A percentile compares a stretch with the other conserved stretches of the same genome.
phyloP scores from a whole-genome alignment of 139 green algal species.

The Auxenochlorella pyrenoidosa region DNA sequence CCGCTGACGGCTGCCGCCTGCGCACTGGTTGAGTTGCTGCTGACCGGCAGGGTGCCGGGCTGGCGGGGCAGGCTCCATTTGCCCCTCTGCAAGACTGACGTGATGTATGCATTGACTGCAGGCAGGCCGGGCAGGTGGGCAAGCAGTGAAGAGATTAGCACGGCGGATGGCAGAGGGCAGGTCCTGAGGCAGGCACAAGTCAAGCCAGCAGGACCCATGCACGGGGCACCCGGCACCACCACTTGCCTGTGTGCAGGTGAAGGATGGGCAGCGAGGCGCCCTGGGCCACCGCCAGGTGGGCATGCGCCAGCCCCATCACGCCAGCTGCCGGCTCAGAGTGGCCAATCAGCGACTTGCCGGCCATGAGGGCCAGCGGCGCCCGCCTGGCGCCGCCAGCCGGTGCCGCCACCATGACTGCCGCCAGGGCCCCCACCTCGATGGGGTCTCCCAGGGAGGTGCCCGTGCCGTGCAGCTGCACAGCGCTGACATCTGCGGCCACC shows the following conservation, averaged over 20 bases:
- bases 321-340: conserved; percentile 65
- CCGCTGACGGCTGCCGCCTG: conserved; percentile 29
- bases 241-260: conserved; percentile 33
- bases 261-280: conserved; percentile 26
- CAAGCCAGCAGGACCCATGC: not conserved
- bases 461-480: conserved; percentile 72
- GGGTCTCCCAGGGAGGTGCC: conserved; percentile 85
- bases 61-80: conserved; percentile 52
- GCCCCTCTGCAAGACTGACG: conserved; percentile 10
- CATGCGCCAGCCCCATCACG: conserved; percentile 49
- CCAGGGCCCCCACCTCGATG: conserved; percentile 83
- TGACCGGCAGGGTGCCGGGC: conserved; percentile 16
- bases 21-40: not conserved
- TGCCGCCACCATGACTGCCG: conserved; percentile 40
- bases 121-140: not conserved
- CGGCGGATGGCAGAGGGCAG: not conserved
- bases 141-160: not conserved
- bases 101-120: conserved; percentile 44
- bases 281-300: conserved; percentile 7
- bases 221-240: no score
- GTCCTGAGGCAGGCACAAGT: not conserved
- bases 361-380: conserved; percentile 48
- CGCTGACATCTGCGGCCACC: conserved; percentile 12
- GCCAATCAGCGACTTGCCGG: conserved; percentile 60
- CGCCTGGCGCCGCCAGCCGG: conserved; percentile 3